Evolutionary conservation across 371 early-diverging fungal genomes (phyloP).

Genomic region (Mortierella polycephala): DNA sequence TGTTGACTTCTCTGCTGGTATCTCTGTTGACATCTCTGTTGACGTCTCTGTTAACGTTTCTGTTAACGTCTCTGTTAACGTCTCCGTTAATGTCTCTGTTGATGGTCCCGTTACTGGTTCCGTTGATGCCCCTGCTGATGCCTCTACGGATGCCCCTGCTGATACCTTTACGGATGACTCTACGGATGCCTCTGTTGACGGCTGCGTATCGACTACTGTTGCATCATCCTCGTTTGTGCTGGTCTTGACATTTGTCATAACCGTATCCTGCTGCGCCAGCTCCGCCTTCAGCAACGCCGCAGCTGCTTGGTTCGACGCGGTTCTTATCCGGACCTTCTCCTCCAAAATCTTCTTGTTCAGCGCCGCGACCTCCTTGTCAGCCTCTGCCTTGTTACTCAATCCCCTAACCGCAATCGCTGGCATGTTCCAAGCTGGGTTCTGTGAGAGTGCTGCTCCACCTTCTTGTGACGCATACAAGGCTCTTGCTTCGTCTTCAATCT

Average conservation of each 20-base stretch:
- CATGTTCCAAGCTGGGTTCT: slow-evolving; percentile 37
- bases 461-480: slow-evolving; percentile 50
- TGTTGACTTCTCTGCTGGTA: background rate
- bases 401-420: slow-evolving; percentile 48
- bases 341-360: slow-evolving; percentile 53
- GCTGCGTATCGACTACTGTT: background rate
- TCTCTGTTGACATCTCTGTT: slow-evolving; percentile 19
- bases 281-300: slow-evolving; percentile 67
- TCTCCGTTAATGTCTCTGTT: background rate
- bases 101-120: slow-evolving; percentile 1
- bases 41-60: background rate
- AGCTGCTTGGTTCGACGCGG: slow-evolving; percentile 56
- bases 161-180: background rate
- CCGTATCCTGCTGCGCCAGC: slow-evolving; percentile 32
- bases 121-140: background rate
- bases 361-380: slow-evolving; percentile 50
- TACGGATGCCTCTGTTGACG: background rate
- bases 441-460: slow-evolving; percentile 43
- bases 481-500: slow-evolving; percentile 36
- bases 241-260: slow-evolving; percentile 1
- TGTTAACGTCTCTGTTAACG: slow-evolving; percentile 6
- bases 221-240: slow-evolving; percentile 2
- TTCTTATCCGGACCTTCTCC: slow-evolving; percentile 46
- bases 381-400: slow-evolving; percentile 55
- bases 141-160: background rate